Base-by-base conservation (phyloP, 2,329 filamentous ascomycete species). In the Calonectria honghensis region DNA sequence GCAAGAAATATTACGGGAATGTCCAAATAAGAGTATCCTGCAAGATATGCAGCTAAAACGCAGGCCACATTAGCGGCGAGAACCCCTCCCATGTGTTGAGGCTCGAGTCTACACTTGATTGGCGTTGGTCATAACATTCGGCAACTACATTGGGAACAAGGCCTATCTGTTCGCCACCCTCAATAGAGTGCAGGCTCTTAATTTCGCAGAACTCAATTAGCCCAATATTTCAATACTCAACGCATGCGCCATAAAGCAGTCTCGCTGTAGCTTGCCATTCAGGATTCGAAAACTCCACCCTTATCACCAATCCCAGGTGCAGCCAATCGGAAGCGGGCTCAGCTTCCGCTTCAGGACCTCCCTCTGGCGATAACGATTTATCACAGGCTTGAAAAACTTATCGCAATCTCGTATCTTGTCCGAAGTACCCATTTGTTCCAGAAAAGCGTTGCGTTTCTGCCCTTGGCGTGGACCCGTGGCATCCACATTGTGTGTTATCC, bases 191-290 rank as follows among this genome's bases (percentile, higher is more conserved):
- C 20, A 24, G 5, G 45, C 45, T 48, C 7, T 48, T n/a, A 24
- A 24, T 24, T 5, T 24, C 3, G 18, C n/a, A 48, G 9, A 48
- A 24, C 9, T n/a, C 7, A 45, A 45, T n/a, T n/a, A 18, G 13
- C 13, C 4, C 41, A 45, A 20, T 14, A 14, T 39, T 39, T 39
- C 16, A 5, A 39, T 10, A 11, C 37, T 18, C 39, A 41, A 7
- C 11, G 18, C 41, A 48, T 48, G 45, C 45, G 10, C 18, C 45
- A 24, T 24, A 24, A 48, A 24, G 5, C n/a, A 13, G n/a, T 20
- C 45, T 48, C 61, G 61, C 61, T 48, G 61, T 65, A 29, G 29
- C 37, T 48, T 65, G 61, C 61, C 61, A 29, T 48, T 24, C 35
- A 6, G 9, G 13, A 48, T 65, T 18, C 16, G n/a, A 5, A 9